Conservation (phyloP, 1,284 basidiomycete genomes). For the Ceratobasidium sp. region DNA sequence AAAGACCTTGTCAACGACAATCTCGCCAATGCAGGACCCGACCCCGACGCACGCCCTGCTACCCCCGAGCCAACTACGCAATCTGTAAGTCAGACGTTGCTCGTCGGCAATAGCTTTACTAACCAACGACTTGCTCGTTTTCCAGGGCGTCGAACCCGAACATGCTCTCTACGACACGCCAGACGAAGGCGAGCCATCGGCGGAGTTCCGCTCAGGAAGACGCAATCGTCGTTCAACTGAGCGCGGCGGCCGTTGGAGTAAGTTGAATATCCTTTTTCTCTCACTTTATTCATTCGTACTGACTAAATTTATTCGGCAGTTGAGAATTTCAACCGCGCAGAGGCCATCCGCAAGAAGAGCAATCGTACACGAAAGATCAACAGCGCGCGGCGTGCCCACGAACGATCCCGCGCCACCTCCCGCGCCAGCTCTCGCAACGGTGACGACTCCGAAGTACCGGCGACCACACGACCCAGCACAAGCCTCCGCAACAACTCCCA, state of each 20-base stretch:
- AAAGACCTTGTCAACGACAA: background rate
- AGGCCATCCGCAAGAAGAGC: no score
- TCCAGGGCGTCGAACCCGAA: background rate
- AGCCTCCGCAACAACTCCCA: no score
- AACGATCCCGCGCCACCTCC: no score
- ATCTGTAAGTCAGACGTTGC: background rate
- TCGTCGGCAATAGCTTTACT: no score
- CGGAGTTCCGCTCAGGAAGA: background rate
- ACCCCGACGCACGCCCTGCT: constrained; percentile 2
- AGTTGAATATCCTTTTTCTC: background rate
- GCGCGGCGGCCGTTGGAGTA: background rate
- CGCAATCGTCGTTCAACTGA: background rate
- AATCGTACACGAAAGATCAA: no score
- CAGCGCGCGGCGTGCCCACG: no score
- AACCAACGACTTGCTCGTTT: no score
- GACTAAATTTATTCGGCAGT: background rate
- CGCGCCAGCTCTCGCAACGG: no score
- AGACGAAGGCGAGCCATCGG: background rate
- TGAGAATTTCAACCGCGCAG: no score
- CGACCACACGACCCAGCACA: background rate
- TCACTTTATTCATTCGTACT: background rate
- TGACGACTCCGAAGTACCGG: background rate
- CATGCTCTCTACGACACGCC: background rate
- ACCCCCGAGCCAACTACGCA: constrained; percentile 1
- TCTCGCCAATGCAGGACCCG: background rate